These are phyloP conservation scores for Candida sonorensis DNA, from an alignment of 805 yeast species.

Conservation along the genomic window DNA sequence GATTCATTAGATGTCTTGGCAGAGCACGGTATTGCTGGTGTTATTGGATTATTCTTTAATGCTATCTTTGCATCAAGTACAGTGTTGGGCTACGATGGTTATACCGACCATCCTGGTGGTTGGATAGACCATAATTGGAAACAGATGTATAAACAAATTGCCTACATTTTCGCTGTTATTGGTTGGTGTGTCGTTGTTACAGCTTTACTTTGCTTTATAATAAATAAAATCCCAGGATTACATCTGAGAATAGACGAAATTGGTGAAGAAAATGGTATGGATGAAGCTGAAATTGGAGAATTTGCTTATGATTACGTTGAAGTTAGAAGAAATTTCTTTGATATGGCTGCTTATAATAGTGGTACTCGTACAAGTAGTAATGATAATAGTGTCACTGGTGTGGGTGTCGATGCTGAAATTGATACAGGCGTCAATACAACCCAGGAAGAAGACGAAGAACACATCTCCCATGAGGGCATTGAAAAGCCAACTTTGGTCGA, in stretches of 20 bases:
- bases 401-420: too few species aligned
- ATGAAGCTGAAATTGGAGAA: conserved; percentile 96
- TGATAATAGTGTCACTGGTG: neutral
- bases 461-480: neutral
- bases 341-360: conserved; percentile 16
- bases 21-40: conserved; percentile 98
- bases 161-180: conserved; percentile 64
- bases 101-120: conserved; percentile 81
- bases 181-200: conserved; percentile 78
- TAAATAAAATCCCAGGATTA: conserved; percentile 76
- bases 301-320: conserved; percentile 98
- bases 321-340: conserved; percentile 84
- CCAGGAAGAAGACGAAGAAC: neutral
- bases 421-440: too few species aligned
- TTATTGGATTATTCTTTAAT: conserved; percentile 83
- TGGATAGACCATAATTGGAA: conserved; percentile 89
- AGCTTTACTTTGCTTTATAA: conserved; percentile 62
- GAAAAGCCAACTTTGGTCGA: neutral
- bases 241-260: conserved; percentile 74
- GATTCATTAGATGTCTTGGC: conserved; percentile 94
- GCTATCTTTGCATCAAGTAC: conserved; percentile 82
- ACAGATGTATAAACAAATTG: conserved; percentile 86
- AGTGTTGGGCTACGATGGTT: conserved; percentile 87
- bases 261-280: conserved; percentile 86
- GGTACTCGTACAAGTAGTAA: neutral